Evolutionary conservation across 176 grass and related monocot species (phyloP).

Genomic region (Bolboschoenus planiculmis): DNA sequence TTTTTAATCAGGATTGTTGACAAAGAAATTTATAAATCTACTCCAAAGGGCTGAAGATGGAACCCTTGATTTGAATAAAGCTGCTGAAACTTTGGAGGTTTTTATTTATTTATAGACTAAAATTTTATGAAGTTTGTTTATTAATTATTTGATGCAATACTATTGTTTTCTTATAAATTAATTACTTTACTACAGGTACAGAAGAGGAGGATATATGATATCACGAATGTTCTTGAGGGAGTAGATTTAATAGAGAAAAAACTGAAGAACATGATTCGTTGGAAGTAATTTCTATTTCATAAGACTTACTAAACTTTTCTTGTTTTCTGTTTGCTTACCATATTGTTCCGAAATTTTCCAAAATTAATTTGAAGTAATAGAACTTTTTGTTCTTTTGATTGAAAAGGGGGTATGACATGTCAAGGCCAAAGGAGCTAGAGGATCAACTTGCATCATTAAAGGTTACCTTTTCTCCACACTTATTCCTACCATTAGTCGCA

Average conservation of each 20-base stretch:
- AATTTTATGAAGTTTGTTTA: not conserved
- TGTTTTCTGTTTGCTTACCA: not conserved
- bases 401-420: constrained; percentile 75
- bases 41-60: constrained; percentile 79
- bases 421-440: constrained; percentile 66
- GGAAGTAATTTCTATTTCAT: constrained; percentile 66
- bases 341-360: constrained; percentile 4
- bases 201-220: constrained; percentile 98
- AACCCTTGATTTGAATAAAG: constrained; percentile 93
- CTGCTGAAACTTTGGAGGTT: constrained; percentile 70
- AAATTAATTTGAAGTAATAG: constrained; percentile 19
- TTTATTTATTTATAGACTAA: constrained; percentile 8
- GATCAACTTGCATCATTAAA: constrained; percentile 53
- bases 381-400: constrained; percentile 11
- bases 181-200: constrained; percentile 56
- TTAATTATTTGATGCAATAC: constrained; percentile 2
- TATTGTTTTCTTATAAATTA: constrained; percentile 22
- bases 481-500: not conserved
- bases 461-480: constrained; percentile 36
- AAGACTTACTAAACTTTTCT: not conserved
- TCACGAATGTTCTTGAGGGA: constrained; percentile 98
- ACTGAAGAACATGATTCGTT: constrained; percentile 74
- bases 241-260: constrained; percentile 89
- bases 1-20: constrained; percentile 62
- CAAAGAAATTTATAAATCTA: constrained; percentile 84